Conservation (phyloP, 2,329 filamentous ascomycete species). For the Moelleriella libera region DNA sequence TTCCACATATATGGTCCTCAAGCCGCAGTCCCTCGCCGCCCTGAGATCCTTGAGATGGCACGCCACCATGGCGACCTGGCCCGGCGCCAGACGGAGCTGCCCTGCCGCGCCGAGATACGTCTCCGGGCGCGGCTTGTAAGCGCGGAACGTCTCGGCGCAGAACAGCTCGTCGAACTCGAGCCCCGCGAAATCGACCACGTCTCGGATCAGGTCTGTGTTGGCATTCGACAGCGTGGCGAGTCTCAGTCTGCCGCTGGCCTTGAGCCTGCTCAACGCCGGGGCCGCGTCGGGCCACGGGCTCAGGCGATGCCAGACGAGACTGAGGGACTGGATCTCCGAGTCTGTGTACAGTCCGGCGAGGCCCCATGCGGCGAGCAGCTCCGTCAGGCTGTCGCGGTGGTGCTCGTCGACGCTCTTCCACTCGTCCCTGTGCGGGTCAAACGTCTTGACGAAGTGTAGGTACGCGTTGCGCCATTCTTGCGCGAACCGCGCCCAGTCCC, state of each 20-base stretch:
- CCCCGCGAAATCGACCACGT: conserved; percentile 34
- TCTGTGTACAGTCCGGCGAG: conserved; percentile 47
- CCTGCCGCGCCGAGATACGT: conserved; percentile 57
- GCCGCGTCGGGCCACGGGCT: conserved; percentile 53
- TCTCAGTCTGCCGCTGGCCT: conserved; percentile 25
- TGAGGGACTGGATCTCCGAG: conserved; percentile 48
- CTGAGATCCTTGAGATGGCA: conserved; percentile 58
- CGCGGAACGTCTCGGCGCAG: conserved; percentile 55
- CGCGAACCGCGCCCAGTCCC: conserved; percentile 51
- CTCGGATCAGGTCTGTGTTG: too few relatives aligned
- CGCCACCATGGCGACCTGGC: conserved; percentile 70
- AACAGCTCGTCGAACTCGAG: conserved; percentile 50
- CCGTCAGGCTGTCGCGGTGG: conserved; percentile 46
- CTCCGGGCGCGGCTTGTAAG: conserved; percentile 58
- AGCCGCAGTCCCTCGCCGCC: conserved; percentile 48
- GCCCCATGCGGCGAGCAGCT: conserved; percentile 40
- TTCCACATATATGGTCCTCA: conserved; percentile 64
- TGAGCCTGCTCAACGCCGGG: conserved; percentile 38
- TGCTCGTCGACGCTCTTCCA: conserved; percentile 65
- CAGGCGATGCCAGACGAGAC: conserved; percentile 58
- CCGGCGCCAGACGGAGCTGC: conserved; percentile 38
- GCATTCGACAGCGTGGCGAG: too few relatives aligned
- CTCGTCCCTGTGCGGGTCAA: conserved; percentile 28
- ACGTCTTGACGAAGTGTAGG: conserved; percentile 39
- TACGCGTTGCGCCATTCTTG: conserved; percentile 59